These are phyloP conservation scores for Vickermania ingenoplastis DNA, from an alignment of 208 protist genomes.

Conservation along the genomic window DNA sequence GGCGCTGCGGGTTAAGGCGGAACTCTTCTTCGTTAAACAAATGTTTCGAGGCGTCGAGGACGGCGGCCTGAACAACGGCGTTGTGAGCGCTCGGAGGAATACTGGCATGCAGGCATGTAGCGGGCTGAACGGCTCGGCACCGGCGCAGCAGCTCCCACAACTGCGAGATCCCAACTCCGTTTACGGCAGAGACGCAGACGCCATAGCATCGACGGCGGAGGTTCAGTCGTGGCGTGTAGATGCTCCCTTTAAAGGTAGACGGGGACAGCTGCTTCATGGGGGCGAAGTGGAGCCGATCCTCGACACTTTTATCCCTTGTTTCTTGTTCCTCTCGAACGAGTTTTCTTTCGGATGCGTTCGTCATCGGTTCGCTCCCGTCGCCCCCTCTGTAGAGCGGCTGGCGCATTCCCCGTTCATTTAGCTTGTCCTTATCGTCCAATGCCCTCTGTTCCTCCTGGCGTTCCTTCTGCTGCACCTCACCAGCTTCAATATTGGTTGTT, in stretches of 20 bases:
- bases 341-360: conserved; percentile 1
- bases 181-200: conserved; percentile 64
- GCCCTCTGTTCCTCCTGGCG: neutral
- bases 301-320: too few species aligned
- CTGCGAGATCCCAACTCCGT: conserved; percentile 34
- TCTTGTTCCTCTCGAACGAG: too few species aligned
- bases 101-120: conserved; percentile 43
- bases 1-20: conserved; percentile 34
- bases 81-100: conserved; percentile 34
- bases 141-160: conserved; percentile 58
- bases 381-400: too few species aligned
- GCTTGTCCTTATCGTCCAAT: neutral
- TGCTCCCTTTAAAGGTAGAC: conserved; percentile 53
- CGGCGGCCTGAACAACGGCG: conserved; percentile 64
- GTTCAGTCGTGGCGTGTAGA: conserved; percentile 42
- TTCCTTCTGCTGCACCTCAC: neutral
- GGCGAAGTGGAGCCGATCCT: neutral
- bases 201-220: conserved; percentile 61
- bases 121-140: conserved; percentile 22
- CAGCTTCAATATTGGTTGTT: neutral
- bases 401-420: too few species aligned
- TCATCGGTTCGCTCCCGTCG: neutral
- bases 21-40: conserved; percentile 85
- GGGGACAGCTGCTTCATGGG: conserved; percentile 64
- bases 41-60: conserved; percentile 85